These are phyloP conservation scores for Blakeslea trispora DNA, from an alignment of 371 early-diverging fungal genomes.

Conservation along the genomic window DNA sequence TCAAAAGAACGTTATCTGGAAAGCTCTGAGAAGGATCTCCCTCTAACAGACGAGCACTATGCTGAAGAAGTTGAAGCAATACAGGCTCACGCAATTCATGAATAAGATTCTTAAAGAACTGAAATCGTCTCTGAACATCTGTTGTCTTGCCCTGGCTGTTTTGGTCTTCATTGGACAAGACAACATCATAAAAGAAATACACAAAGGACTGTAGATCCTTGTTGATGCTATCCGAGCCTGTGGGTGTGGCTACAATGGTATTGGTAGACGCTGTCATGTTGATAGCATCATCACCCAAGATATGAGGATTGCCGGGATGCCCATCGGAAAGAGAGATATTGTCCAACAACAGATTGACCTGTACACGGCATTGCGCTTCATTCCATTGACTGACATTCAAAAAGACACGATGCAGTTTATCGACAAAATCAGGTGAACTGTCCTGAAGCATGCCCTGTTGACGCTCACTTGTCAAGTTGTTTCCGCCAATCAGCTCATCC, in stretches of 20 bases:
- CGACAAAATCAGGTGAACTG: slow-evolving; percentile 37
- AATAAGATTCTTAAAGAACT: slow-evolving; percentile 43
- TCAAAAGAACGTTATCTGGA: slow-evolving; percentile 50
- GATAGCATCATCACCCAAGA: slow-evolving; percentile 30
- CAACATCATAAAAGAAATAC: slow-evolving; percentile 55
- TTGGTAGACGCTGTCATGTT: slow-evolving; percentile 6
- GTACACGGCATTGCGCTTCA: slow-evolving; percentile 61
- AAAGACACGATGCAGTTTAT: slow-evolving; percentile 53
- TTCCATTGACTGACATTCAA: slow-evolving; percentile 61
- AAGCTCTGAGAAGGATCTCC: slow-evolving; percentile 33
- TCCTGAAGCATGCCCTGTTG: slow-evolving; percentile 23
- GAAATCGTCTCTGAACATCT: slow-evolving; percentile 36
- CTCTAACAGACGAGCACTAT: slow-evolving; percentile 42
- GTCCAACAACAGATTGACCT: slow-evolving; percentile 58
- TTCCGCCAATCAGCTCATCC: slow-evolving; percentile 45
- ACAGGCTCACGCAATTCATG: slow-evolving; percentile 46
- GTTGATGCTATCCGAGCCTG: slow-evolving; percentile 19
- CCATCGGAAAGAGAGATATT: slow-evolving; percentile 50
- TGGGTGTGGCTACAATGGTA: too few species aligned
- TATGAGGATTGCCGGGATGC: slow-evolving; percentile 30
- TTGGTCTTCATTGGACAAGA: slow-evolving; percentile 46
- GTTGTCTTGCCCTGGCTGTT: slow-evolving; percentile 31
- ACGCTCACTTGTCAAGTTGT: slow-evolving; percentile 19
- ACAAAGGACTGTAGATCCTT: slow-evolving; percentile 55
- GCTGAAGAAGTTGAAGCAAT: slow-evolving; percentile 35